A percentile compares a stretch with the other conserved stretches of the same genome.
These are phyloP conservation scores for Penicillium sp. DNA, from an alignment of 2,329 filamentous ascomycete species.

Conservation along the genomic window DNA sequence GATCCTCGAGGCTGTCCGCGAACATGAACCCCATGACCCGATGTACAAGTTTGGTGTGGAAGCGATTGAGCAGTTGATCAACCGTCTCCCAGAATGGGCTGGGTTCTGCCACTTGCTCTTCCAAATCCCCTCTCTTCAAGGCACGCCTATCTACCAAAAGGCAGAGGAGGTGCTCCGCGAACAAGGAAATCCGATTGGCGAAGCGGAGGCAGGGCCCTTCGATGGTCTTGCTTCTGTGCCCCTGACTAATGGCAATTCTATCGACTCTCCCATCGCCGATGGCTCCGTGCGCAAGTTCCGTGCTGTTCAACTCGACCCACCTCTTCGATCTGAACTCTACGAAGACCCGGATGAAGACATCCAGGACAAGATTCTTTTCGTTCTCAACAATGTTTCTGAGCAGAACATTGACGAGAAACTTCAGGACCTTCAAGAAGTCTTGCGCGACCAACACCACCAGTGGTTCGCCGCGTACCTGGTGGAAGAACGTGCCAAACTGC, in stretches of 20 bases:
- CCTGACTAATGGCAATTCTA: conserved; percentile 69
- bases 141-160: conserved; percentile 79
- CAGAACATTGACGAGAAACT: conserved; percentile 83
- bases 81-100: conserved; percentile 88
- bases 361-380: conserved; percentile 92
- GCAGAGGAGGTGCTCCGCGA: conserved; percentile 76
- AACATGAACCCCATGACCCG: conserved; percentile 74
- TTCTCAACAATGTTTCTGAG: conserved; percentile 93
- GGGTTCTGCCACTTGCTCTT: conserved; percentile 84
- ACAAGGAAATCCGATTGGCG: conserved; percentile 58
- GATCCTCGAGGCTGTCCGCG: conserved; percentile 93
- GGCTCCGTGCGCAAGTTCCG: conserved; percentile 69
- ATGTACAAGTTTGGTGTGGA: conserved; percentile 99
- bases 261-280: conserved; percentile 61
- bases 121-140: conserved; percentile 75
- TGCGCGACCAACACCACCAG: conserved; percentile 80
- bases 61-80: conserved; percentile 82
- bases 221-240: conserved; percentile 35
- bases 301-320: conserved; percentile 73
- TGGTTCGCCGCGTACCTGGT: conserved; percentile 97
- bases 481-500: conserved; percentile 92
- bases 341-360: conserved; percentile 81
- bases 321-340: conserved; percentile 61
- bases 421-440: conserved; percentile 71
- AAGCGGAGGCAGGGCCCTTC: conserved; percentile 47